Conservation (phyloP, 2,329 filamentous ascomycete genomes). For the Aspergillus luchuensis region DNA sequence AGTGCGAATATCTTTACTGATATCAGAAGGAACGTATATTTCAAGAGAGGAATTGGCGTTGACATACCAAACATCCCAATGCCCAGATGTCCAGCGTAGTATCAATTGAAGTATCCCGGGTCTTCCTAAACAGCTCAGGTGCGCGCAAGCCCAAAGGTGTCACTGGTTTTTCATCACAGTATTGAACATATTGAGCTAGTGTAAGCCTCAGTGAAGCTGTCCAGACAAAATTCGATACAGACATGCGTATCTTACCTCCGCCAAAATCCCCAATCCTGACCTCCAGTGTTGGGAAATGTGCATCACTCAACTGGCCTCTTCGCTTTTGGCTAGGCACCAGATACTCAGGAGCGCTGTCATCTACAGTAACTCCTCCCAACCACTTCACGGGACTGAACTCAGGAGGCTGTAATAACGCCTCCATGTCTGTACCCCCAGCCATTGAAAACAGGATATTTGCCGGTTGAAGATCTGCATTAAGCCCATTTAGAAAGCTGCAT, state of each 20-base stretch:
- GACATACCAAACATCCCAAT: slow-evolving; percentile 26
- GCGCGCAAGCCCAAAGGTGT: slow-evolving; percentile 23
- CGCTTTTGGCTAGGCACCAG: slow-evolving; percentile 22
- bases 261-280: slow-evolving; percentile 27
- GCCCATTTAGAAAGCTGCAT: neutral
- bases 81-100: slow-evolving; percentile 24
- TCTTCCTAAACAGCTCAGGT: slow-evolving; percentile 21
- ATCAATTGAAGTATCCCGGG: slow-evolving; percentile 10
- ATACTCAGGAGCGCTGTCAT: slow-evolving; percentile 25
- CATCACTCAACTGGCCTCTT: slow-evolving; percentile 18
- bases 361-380: slow-evolving; percentile 16
- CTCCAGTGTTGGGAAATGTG: slow-evolving; percentile 14
- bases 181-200: slow-evolving; percentile 11
- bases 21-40: neutral
- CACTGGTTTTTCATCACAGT: slow-evolving; percentile 16
- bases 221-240: neutral
- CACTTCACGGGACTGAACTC: slow-evolving; percentile 24
- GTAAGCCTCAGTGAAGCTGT: slow-evolving; percentile 1
- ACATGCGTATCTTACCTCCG: slow-evolving; percentile 19
- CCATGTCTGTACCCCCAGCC: neutral
- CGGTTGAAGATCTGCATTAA: slow-evolving; percentile 23
- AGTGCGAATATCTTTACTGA: slow-evolving; percentile 23
- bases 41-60: no score
- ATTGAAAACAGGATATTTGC: slow-evolving; percentile 26
- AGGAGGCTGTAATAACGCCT: slow-evolving; percentile 13